phyloP scores from a whole-genome alignment of 345 rosid species.

The Noccaea caerulescens region DNA sequence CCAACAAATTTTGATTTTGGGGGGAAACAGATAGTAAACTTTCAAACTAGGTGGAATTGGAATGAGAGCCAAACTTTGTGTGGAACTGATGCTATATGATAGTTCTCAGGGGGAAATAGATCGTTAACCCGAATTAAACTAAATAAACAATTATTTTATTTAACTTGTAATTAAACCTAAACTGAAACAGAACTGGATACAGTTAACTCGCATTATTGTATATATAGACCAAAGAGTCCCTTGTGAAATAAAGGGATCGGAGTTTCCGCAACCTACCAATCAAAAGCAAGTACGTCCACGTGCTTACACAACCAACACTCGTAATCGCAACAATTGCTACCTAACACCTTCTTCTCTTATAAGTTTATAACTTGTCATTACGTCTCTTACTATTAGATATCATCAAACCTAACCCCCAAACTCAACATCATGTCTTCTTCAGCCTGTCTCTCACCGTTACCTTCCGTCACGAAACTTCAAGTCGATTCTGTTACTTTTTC shows the following conservation, averaged over 20 bases:
- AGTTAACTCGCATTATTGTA: background rate
- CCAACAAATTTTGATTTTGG: too few species aligned
- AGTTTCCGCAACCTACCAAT: conserved; percentile 22
- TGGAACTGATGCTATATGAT: too few species aligned
- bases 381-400: background rate
- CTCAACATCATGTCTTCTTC: conserved; percentile 32
- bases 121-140: too few species aligned
- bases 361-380: conserved; percentile 5
- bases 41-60: too few species aligned
- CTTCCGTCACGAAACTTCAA: conserved; percentile 46
- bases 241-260: background rate
- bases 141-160: too few species aligned
- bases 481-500: conserved; percentile 61
- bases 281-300: conserved; percentile 20
- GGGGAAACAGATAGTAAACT: too few species aligned
- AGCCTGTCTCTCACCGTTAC: conserved; percentile 26
- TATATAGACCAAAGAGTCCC: background rate
- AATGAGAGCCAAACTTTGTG: too few species aligned
- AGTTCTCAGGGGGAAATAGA: too few species aligned
- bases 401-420: conserved; percentile 18
- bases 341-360: conserved; percentile 21
- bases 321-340: conserved; percentile 32
- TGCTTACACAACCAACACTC: conserved; percentile 41
- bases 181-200: background rate
- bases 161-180: background rate